A percentile compares a stretch with the other conserved stretches of the same genome.
phyloP scores from a whole-genome alignment of 2,329 filamentous ascomycete genomes.

The Clarireedia monteithiana region DNA sequence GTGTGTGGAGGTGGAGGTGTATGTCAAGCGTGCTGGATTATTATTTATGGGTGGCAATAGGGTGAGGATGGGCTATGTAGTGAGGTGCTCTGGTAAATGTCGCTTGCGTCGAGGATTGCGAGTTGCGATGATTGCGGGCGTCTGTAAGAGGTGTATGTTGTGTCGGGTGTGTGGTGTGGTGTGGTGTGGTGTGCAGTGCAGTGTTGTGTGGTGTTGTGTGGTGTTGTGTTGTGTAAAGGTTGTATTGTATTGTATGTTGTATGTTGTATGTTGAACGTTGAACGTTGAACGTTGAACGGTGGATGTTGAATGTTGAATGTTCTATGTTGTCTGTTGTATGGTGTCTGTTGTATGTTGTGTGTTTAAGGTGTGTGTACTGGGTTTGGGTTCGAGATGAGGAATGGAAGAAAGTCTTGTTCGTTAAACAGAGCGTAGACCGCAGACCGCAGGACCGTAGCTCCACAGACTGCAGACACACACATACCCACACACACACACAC shows the following conservation, averaged over 20 bases:
- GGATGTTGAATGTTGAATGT: neutral
- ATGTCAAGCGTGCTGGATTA: too few species aligned
- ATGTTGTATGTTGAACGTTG: neutral
- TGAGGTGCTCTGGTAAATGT: neutral
- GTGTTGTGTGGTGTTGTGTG: too few species aligned
- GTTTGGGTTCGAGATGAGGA: constrained; percentile 7
- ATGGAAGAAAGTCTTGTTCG: constrained; percentile 10
- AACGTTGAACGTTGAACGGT: neutral
- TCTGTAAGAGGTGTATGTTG: neutral
- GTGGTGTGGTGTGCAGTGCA: too few species aligned
- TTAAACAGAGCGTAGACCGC: neutral
- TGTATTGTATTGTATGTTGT: too few species aligned
- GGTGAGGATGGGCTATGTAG: neutral
- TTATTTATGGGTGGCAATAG: neutral
- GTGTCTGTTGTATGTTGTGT: neutral
- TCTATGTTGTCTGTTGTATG: constrained; percentile 7
- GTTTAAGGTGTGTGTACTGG: constrained; percentile 2
- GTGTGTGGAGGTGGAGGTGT: too few species aligned
- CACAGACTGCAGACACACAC: too few species aligned
- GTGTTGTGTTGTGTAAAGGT: too few species aligned
- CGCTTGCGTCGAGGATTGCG: neutral
- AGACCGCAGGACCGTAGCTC: neutral
- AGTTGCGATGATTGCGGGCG: neutral
- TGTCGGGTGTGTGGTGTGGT: neutral
- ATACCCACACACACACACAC: too few species aligned